A percentile compares a stretch with the other conserved stretches of the same genome.
phyloP scores from a whole-genome alignment of 441 rosid genomes.

The Jatropha multifida region DNA sequence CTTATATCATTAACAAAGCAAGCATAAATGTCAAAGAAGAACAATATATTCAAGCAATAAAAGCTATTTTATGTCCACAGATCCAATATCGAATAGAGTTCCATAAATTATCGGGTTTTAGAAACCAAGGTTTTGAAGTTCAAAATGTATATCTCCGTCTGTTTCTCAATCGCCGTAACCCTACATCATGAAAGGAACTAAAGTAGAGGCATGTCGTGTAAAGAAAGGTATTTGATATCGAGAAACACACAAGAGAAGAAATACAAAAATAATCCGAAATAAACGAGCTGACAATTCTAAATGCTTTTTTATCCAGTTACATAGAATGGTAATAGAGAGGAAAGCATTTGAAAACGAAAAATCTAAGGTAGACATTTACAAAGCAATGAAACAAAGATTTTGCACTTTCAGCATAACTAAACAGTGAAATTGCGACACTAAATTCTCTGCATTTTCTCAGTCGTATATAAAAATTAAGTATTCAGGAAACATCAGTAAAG shows the following conservation, averaged over 20 bases:
- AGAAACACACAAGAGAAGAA: background rate
- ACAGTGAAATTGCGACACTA: too few species aligned
- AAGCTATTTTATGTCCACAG: background rate
- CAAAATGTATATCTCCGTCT: too few species aligned
- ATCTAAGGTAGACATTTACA: too few species aligned
- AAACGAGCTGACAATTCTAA: background rate
- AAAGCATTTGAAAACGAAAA: background rate
- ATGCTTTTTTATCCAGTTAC: background rate
- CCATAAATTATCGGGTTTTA: background rate
- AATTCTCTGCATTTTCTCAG: background rate
- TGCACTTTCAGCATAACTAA: too few species aligned
- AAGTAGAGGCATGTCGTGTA: too few species aligned
- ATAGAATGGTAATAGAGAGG: background rate
- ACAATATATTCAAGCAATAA: background rate
- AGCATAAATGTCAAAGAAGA: background rate
- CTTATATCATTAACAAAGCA: conserved; percentile 32
- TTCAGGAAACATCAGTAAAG: background rate
- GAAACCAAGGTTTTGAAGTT: too few species aligned
- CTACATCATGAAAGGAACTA: too few species aligned
- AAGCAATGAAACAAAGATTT: background rate
- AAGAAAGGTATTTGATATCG: background rate
- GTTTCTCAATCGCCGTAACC: too few species aligned
- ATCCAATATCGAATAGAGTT: background rate
- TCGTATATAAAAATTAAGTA: background rate
- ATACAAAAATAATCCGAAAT: background rate